Conservation (phyloP, 2,329 filamentous ascomycete genomes). For the Ascochyta rabiei region DNA sequence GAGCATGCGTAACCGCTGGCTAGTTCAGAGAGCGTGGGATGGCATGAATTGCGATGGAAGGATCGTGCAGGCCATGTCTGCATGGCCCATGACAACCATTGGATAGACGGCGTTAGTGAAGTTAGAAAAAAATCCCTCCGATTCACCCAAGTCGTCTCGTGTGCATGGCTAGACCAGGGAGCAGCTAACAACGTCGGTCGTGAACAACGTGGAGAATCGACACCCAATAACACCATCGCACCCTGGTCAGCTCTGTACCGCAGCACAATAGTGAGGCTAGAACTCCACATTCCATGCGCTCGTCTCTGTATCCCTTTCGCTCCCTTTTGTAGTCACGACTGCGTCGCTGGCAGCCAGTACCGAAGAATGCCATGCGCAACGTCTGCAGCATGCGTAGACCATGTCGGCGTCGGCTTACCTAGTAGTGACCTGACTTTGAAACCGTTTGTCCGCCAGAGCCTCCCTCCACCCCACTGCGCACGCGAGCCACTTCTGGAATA, state of each 20-base stretch:
- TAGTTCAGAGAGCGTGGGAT: slow-evolving; percentile 14
- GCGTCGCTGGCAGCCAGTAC: slow-evolving; percentile 21
- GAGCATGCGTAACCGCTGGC: slow-evolving; percentile 14
- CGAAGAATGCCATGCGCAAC: slow-evolving; percentile 27
- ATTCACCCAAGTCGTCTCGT: slow-evolving; percentile 19
- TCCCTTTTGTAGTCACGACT: slow-evolving; percentile 28
- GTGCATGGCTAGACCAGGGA: slow-evolving; percentile 24
- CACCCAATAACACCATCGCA: slow-evolving; percentile 20
- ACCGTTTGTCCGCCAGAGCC: slow-evolving; percentile 27
- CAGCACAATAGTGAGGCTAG: slow-evolving; percentile 42
- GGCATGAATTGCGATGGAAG: slow-evolving; percentile 21
- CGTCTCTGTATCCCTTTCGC: slow-evolving; percentile 36
- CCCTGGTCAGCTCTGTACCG: slow-evolving; percentile 30
- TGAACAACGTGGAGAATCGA: slow-evolving; percentile 46
- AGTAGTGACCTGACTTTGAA: slow-evolving; percentile 30
- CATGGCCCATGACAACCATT: slow-evolving; percentile 16
- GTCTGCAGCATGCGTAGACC: slow-evolving; percentile 2
- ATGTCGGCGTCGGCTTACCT: slow-evolving; percentile 23
- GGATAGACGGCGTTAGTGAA: slow-evolving; percentile 18
- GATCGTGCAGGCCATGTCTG: slow-evolving; percentile 17
- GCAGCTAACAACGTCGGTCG: slow-evolving; percentile 28
- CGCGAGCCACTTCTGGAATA: slow-evolving; percentile 23
- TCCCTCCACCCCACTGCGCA: slow-evolving; percentile 35
- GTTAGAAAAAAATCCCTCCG: slow-evolving; percentile 23
- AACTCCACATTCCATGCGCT: slow-evolving; percentile 33